Evolutionary conservation across 1,139 yeast species (phyloP).

Genomic region (Pichia inconspicua): DNA sequence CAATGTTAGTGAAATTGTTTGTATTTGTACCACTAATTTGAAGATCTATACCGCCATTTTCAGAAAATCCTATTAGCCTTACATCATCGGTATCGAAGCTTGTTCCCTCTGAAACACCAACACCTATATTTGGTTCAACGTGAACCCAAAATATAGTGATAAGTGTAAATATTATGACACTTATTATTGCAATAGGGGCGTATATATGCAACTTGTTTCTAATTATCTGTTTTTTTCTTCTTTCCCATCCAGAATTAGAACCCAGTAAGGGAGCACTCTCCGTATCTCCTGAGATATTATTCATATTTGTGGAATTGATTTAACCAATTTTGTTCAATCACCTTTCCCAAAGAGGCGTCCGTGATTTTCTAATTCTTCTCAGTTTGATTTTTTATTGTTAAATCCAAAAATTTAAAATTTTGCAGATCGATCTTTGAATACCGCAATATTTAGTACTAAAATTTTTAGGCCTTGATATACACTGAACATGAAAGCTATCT

Average conservation of each 20-base stretch:
- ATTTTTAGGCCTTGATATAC: neutral
- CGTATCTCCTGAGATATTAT: neutral
- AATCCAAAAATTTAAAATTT: neutral
- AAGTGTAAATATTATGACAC: slow-evolving; percentile 10
- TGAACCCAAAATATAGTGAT: slow-evolving; percentile 15
- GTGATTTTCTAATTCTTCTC: neutral
- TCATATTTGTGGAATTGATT: neutral
- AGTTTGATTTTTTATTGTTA: too few relatives aligned
- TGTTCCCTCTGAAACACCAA: slow-evolving; percentile 26
- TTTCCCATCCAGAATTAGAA: slow-evolving; percentile 1
- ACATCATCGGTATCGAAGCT: slow-evolving; percentile 27
- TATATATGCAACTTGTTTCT: slow-evolving; percentile 18
- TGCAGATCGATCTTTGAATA: too few relatives aligned
- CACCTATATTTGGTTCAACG: slow-evolving; percentile 26
- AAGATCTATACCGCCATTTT: slow-evolving; percentile 27
- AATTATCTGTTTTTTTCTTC: slow-evolving; percentile 4
- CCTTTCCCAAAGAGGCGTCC: neutral
- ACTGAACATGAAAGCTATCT: neutral
- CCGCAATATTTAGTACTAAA: neutral
- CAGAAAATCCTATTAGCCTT: slow-evolving; percentile 25
- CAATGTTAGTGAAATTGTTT: slow-evolving; percentile 27
- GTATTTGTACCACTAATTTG: slow-evolving; percentile 25
- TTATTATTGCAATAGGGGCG: slow-evolving; percentile 13
- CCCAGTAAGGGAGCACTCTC: slow-evolving; percentile 7
- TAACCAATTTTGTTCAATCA: neutral